phyloP scores from a whole-genome alignment of 2,329 filamentous ascomycete species.

The Cercospora citrullina region DNA sequence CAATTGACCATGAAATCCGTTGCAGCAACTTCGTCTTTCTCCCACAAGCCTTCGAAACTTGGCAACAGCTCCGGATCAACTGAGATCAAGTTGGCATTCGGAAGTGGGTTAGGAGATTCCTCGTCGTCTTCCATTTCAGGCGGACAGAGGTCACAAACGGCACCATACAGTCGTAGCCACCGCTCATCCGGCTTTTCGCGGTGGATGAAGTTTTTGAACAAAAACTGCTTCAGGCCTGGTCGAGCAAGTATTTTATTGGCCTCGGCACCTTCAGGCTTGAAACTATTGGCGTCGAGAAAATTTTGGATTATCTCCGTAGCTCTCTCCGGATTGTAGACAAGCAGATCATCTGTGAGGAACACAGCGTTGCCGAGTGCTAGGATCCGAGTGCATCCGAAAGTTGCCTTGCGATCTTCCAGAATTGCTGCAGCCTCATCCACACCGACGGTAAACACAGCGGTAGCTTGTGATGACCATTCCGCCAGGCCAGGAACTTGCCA shows the following conservation, averaged over 20 bases:
- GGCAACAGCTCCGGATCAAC: conserved; percentile 29
- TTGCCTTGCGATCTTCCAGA: conserved; percentile 21
- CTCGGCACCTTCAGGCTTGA: conserved; percentile 29
- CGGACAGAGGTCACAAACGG: conserved; percentile 33
- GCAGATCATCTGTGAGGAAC: conserved; percentile 48
- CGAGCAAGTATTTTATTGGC: conserved; percentile 32
- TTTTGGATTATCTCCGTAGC: conserved; percentile 42
- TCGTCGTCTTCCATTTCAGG: conserved; percentile 25
- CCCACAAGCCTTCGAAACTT: conserved; percentile 28
- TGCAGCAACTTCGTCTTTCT: conserved; percentile 30
- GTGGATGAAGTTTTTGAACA: conserved; percentile 21
- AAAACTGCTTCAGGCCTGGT: conserved; percentile 35
- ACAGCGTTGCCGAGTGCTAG: conserved; percentile 44
- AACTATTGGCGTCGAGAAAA: conserved; percentile 38
- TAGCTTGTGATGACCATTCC: conserved; percentile 33
- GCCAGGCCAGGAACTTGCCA: conserved; percentile 39
- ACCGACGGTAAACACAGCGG: conserved; percentile 40
- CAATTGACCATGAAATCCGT: conserved; percentile 37
- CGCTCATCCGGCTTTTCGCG: conserved; percentile 18
- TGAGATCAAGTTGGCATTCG: conserved; percentile 30
- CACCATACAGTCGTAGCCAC: conserved; percentile 27
- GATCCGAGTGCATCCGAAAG: conserved; percentile 32
- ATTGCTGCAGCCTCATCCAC: conserved; percentile 27
- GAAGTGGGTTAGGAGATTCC: conserved; percentile 21
- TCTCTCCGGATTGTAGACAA: conserved; percentile 41